These are phyloP conservation scores for Colletotrichum truncatum DNA, from an alignment of 2,329 filamentous ascomycete species.

Conservation along the genomic window DNA sequence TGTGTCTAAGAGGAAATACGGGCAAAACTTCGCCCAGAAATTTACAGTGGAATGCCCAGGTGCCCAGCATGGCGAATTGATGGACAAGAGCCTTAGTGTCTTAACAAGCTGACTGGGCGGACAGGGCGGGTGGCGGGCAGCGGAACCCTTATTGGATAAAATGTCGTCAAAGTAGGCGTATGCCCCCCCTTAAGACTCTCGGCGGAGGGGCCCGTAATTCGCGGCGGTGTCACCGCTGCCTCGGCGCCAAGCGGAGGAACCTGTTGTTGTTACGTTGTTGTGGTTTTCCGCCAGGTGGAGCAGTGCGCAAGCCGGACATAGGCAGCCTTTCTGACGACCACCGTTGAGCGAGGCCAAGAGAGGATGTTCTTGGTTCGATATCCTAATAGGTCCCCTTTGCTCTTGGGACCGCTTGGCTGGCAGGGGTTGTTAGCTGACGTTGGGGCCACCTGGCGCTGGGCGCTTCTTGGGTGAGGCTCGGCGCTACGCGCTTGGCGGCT, in stretches of 20 bases:
- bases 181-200: slow-evolving; percentile 5
- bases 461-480: slow-evolving; percentile 25
- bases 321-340: slow-evolving; percentile 4
- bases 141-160: not conserved
- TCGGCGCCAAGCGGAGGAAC: slow-evolving; percentile 25
- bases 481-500: slow-evolving; percentile 24
- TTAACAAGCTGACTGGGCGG: slow-evolving; percentile 11
- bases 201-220: slow-evolving; percentile 16
- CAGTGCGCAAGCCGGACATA: not conserved
- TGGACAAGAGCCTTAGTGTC: slow-evolving; percentile 16
- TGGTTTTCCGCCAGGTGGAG: slow-evolving; percentile 2
- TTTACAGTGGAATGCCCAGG: slow-evolving; percentile 11
- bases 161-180: not conserved
- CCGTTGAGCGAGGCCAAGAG: slow-evolving; percentile 10
- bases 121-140: not conserved
- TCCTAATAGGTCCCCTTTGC: not conserved
- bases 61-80: slow-evolving; percentile 9
- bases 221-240: slow-evolving; percentile 3
- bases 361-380: slow-evolving; percentile 3
- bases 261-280: not conserved
- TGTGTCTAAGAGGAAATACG: not conserved
- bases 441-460: slow-evolving; percentile 8
- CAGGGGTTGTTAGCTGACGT: slow-evolving; percentile 8
- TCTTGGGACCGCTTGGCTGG: slow-evolving; percentile 20
- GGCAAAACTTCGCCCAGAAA: slow-evolving; percentile 13